Conservation (phyloP, 176 grass and related monocot species). For the Coix lacrymajobi region DNA sequence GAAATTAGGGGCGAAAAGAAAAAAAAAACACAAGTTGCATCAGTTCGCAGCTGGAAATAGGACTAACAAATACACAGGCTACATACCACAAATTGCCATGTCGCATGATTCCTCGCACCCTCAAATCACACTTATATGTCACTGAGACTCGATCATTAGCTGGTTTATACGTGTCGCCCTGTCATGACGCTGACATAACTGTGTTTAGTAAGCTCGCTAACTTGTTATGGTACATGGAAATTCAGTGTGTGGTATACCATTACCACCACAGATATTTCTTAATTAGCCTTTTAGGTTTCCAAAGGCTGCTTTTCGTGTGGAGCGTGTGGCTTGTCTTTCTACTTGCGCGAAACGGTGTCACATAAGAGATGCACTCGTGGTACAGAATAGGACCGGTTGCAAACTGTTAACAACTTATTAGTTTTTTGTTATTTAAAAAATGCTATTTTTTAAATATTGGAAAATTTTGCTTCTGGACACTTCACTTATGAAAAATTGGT, state of each 20-base stretch:
- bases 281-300: slow-evolving; percentile 2
- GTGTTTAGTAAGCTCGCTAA: not conserved
- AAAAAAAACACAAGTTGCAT: not conserved
- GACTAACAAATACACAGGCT: not conserved
- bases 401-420: not conserved
- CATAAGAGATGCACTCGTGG: not conserved
- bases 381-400: not conserved
- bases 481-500: too few species aligned
- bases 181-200: not conserved
- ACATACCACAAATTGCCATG: not conserved
- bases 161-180: not conserved
- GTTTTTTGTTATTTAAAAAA: not conserved
- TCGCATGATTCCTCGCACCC: slow-evolving; percentile 15
- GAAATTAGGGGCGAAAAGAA: not conserved
- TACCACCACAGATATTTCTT: not conserved
- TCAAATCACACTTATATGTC: not conserved
- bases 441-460: not conserved
- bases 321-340: not conserved
- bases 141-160: not conserved
- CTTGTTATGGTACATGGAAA: not conserved
- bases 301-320: not conserved
- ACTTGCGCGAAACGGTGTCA: slow-evolving; percentile 9
- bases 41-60: not conserved
- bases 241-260: not conserved
- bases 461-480: too few species aligned